Evolutionary conservation across 352 stramenopile genomes (phyloP).

Genomic region (Globisporangium parvum): DNA sequence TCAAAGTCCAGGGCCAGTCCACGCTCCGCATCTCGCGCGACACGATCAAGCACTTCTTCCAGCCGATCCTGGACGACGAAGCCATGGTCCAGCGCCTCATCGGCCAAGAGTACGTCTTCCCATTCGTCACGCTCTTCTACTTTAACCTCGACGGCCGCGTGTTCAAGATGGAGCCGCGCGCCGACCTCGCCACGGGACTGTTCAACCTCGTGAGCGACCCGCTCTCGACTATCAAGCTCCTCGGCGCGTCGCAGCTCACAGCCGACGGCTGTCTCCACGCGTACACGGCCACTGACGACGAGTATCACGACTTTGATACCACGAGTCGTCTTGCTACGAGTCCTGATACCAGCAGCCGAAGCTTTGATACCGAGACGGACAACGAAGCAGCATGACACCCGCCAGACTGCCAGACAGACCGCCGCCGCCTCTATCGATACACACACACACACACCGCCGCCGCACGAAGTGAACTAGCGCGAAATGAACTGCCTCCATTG

Average conservation of each 20-base stretch:
- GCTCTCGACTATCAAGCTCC: conserved; percentile 47
- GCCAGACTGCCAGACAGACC: no score
- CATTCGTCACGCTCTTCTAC: conserved; percentile 48
- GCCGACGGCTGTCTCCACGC: conserved; percentile 47
- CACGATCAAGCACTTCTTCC: conserved; percentile 63
- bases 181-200: conserved; percentile 39
- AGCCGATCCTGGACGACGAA: conserved; percentile 46
- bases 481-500: no score
- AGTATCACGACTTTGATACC: background rate
- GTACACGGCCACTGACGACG: conserved; percentile 22
- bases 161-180: conserved; percentile 45
- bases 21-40: conserved; percentile 53
- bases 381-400: no score
- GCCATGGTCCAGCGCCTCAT: conserved; percentile 56
- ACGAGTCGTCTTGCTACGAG: background rate
- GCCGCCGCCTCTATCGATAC: no score
- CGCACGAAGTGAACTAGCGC: no score
- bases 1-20: conserved; percentile 35
- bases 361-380: no score
- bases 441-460: no score
- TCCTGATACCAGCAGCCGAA: background rate
- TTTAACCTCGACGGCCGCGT: conserved; percentile 43
- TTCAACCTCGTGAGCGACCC: conserved; percentile 50
- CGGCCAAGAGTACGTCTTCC: conserved; percentile 48
- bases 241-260: conserved; percentile 42